Conservation (phyloP, 208 protist species). For the Trypanosoma caninum region DNA sequence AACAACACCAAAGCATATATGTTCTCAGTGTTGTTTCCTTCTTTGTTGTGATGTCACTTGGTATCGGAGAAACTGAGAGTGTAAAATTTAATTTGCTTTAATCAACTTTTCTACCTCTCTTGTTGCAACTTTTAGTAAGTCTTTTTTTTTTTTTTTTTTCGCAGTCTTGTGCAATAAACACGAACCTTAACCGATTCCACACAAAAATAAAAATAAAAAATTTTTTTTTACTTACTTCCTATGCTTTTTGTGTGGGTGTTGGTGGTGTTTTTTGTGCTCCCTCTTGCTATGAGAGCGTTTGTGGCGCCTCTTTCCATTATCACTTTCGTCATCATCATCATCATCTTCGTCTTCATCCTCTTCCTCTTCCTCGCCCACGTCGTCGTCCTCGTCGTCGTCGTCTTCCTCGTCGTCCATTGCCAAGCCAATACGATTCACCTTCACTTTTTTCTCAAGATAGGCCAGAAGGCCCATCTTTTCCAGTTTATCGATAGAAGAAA, state of each 20-base stretch:
- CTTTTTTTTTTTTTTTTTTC: too few species aligned
- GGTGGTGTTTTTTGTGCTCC: slow-evolving; percentile 19
- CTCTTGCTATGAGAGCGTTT: slow-evolving; percentile 25
- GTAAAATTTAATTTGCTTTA: too few species aligned
- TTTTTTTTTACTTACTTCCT: slow-evolving; percentile 8
- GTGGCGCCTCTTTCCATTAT: slow-evolving; percentile 26
- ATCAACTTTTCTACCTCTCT: too few species aligned
- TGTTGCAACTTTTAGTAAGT: too few species aligned
- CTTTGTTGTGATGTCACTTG: too few species aligned
- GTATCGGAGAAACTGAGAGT: too few species aligned
- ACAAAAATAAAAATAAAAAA: background rate
- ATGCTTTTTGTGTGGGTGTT: slow-evolving; percentile 36
- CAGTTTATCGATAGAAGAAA: slow-evolving; percentile 59
- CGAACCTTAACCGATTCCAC: too few species aligned
- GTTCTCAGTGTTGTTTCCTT: too few species aligned
- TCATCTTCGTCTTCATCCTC: slow-evolving; percentile 46
- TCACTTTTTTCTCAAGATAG: slow-evolving; percentile 59
- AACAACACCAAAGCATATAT: too few species aligned
- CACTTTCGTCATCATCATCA: slow-evolving; percentile 33
- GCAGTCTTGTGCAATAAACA: too few species aligned
- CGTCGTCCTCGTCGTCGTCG: slow-evolving; percentile 45
- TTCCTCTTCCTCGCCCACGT: slow-evolving; percentile 34
- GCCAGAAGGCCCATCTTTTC: slow-evolving; percentile 61
- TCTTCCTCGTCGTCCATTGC: slow-evolving; percentile 53
- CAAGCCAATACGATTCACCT: slow-evolving; percentile 40